Base-by-base conservation (phyloP, 2,329 filamentous ascomycete species). In the Sporothrix mexicana region DNA sequence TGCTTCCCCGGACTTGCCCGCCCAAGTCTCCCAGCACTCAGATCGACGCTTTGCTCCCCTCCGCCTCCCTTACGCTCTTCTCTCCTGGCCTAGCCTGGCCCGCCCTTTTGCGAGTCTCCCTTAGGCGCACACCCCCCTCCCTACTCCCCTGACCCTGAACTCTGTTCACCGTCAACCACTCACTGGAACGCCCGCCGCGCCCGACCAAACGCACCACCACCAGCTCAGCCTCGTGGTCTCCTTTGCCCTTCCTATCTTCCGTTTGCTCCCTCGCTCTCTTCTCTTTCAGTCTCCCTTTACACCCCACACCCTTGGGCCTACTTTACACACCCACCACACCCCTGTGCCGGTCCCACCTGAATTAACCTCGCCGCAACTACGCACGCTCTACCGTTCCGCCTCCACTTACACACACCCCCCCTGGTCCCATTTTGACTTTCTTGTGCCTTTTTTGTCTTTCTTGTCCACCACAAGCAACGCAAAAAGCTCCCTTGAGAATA, bases 221-320 rank as follows among this genome's bases (percentile, higher is more conserved):
- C 13, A 41, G 70, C 75, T 77, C 76, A 77, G 76, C 76, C 76
- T 77, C 75, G 76, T 75, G 74, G 70, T 69, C 61, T 67, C 45
- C 2, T 67, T 57, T 71, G 47, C 59, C 25, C 25, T 25, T 53
- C 45, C 47, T n/a, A n/a, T 47, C 57, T 64, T 49, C 9, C 15
- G 55, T 13, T 25, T 36, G 30, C 30, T 36, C 30, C 30, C 30
- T 36, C 30, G 30, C 30, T 36, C n/a, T 36, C 30, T 36, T 36
- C 30, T 36, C 30, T 36, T 36, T 36, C 30, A 36, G 30, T 36
- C 57, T 71, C 70, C 70, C 70, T 71, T 71, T 66, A 59, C 69
- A 61, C 69, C 53, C 68, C 30, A 36, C 30, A 4, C n/a, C n/a
- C n/a, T n/a, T n/a, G n/a, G n/a, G n/a, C 30, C 30, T 36, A 36